Percentiles rank a stretch among this genome's conserved stretches.
These are phyloP conservation scores for Allium cepa DNA, from an alignment of 106 monocot species.

Conservation along the genomic window DNA sequence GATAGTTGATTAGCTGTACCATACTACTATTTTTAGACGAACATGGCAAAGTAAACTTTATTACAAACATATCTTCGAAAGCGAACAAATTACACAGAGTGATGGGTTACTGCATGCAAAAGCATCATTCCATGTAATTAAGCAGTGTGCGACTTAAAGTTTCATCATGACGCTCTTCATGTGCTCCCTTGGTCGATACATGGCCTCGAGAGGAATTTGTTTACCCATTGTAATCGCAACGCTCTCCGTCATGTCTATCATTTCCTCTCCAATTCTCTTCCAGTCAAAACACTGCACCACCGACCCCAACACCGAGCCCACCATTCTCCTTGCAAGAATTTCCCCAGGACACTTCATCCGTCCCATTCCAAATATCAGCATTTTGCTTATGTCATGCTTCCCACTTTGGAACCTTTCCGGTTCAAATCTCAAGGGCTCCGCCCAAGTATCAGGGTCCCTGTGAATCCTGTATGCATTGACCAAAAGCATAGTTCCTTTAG, in stretches of 20 bases:
- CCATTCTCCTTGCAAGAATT: conserved; percentile 6
- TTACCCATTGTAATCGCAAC: conserved; percentile 1
- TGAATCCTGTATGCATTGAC: conserved; percentile 9
- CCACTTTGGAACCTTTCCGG: conserved; percentile 3
- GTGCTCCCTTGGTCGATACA: background rate
- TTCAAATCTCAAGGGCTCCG: background rate
- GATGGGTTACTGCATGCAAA: too few relatives aligned
- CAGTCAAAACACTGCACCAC: conserved; percentile 24
- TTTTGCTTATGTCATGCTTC: background rate
- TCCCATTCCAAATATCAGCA: conserved; percentile 13
- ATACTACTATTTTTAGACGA: too few relatives aligned
- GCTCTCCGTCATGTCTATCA: conserved; percentile 11
- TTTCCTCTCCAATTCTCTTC: conserved; percentile 6
- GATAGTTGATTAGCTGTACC: too few relatives aligned
- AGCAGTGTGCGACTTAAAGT: background rate
- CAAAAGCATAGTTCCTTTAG: background rate
- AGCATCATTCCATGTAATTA: too few relatives aligned
- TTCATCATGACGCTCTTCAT: background rate
- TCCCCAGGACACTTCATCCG: conserved; percentile 12
- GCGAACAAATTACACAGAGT: too few relatives aligned
- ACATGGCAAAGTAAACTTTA: too few relatives aligned
- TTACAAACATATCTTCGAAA: too few relatives aligned
- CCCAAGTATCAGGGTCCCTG: conserved; percentile 7
- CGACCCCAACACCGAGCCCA: conserved; percentile 9
- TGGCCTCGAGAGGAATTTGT: conserved; percentile 7